Evolutionary conservation across 805 yeast genomes (phyloP).

Genomic region (Yamadazyma takamatsuzukensis): DNA sequence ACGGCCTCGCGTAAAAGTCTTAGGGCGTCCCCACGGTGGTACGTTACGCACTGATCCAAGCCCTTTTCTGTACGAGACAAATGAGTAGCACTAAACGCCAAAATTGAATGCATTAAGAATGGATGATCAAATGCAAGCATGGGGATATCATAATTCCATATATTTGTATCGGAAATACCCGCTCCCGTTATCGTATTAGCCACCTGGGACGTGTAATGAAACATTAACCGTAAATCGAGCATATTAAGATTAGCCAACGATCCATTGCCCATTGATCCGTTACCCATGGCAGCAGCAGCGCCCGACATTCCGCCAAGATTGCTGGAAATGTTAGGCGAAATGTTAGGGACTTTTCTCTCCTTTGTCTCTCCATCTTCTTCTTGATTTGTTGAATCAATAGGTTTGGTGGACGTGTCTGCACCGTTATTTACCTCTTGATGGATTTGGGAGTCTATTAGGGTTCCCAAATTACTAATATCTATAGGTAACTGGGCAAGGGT

Average conservation of each 20-base stretch:
- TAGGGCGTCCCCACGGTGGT: conserved; percentile 85
- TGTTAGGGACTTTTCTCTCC: conserved; percentile 4
- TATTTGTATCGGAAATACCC: conserved; percentile 79
- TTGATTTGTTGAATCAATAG: too few relatives aligned
- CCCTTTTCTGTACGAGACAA: conserved; percentile 73
- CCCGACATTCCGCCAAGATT: conserved; percentile 12
- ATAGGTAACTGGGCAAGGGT: conserved; percentile 41
- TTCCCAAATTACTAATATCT: conserved; percentile 35
- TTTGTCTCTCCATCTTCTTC: not conserved
- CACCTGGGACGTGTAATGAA: conserved; percentile 81
- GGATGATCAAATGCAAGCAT: conserved; percentile 84
- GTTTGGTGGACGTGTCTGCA: not conserved
- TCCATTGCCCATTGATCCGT: too few relatives aligned
- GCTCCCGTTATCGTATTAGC: conserved; percentile 87
- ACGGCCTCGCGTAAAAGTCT: conserved; percentile 81
- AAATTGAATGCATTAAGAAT: conserved; percentile 84
- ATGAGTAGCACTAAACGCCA: conserved; percentile 93
- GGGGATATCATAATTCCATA: conserved; percentile 89
- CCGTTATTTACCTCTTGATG: conserved; percentile 1
- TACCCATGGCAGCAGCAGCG: conserved; percentile 6
- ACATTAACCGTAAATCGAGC: conserved; percentile 77
- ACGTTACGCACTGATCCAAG: conserved; percentile 74
- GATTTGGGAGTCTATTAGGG: conserved; percentile 21
- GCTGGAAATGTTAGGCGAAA: conserved; percentile 12
- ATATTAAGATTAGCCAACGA: conserved; percentile 53